Evolutionary conservation across 148 eudicot species (phyloP), one percentile per base, ranked within the genome.

Genomic region (Beta vulgaris): DNA sequence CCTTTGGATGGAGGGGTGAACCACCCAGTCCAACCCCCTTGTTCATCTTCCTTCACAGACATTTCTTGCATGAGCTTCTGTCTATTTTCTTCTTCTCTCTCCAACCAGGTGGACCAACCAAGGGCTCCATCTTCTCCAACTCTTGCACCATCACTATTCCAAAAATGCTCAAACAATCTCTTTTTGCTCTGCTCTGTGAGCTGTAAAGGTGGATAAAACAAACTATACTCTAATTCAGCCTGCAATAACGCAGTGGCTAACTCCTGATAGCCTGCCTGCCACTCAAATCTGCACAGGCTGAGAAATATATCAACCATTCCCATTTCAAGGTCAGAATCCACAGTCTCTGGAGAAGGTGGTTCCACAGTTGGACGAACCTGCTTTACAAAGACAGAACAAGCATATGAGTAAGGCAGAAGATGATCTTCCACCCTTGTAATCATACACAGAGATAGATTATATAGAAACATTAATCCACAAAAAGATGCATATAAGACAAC

Each of bases 11-110:
- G 62, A 58, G 90, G 93, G 76, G 76, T 84, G 68, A 86, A 85
- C 98, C 98, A 95, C 73, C 98, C 97, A 35, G 92, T 86, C 98
- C 98, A 92, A 12, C 98, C 97, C 76, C 91, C 93, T 85, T 85
- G 87, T 55, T 90, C 96, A 75, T 78, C 87, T 65, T 83, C 83
- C 76, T 68, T 78, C 0, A 74, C 75, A 18, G 86, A 77, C 70
- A 78, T 82, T 69, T 90, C 91, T 43, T 31, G 79, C 21, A 85
- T 77, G 57, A 85, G 80, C 81, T 80, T 84, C 72, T 88, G 92
- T 79, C 96, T 89, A 51, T 86, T 74, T 77, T 95, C 96, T 85
- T 95, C 98, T 81, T 92, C 97, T 81, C 89, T 95, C 81, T 89
- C 97, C 74, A 95, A 78, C 98, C 98, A 95, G 1, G 86, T 81